Evolutionary conservation across 345 rosid genomes (phyloP).

Genomic region (Raphanus sativus): DNA sequence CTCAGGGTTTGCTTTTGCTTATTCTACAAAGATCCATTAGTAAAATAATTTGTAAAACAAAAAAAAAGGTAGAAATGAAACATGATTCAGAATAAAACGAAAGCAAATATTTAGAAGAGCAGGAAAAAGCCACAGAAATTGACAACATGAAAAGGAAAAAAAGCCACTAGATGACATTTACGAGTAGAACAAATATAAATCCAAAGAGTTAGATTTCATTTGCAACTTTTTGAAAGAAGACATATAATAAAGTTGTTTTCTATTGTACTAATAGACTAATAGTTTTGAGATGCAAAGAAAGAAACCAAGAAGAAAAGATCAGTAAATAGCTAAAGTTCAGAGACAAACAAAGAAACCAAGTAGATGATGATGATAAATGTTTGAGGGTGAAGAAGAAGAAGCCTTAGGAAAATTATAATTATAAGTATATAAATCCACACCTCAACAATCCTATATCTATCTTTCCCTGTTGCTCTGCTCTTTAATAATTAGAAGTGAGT

Average conservation of each 20-base stretch:
- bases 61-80: slow-evolving; percentile 22
- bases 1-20: slow-evolving; percentile 11
- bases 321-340: slow-evolving; percentile 31
- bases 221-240: slow-evolving; percentile 37
- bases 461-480: slow-evolving; percentile 16
- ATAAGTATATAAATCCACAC: slow-evolving; percentile 12
- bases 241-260: neutral
- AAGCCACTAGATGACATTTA: slow-evolving; percentile 38
- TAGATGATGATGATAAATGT: slow-evolving; percentile 28
- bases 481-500: slow-evolving; percentile 32
- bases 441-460: slow-evolving; percentile 16
- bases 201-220: slow-evolving; percentile 32
- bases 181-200: slow-evolving; percentile 25
- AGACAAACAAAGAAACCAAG: slow-evolving; percentile 27
- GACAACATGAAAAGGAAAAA: slow-evolving; percentile 30
- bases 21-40: slow-evolving; percentile 29
- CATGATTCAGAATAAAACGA: slow-evolving; percentile 34
- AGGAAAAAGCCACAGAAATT: slow-evolving; percentile 34
- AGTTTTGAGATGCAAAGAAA: slow-evolving; percentile 28
- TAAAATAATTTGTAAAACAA: slow-evolving; percentile 12
- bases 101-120: slow-evolving; percentile 30
- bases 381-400: slow-evolving; percentile 27
- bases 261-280: neutral
- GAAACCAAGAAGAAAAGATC: slow-evolving; percentile 39
- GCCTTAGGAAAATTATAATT: slow-evolving; percentile 10